Evolutionary conservation across 441 rosid genomes (phyloP).

Genomic region (Erodium texanum): DNA sequence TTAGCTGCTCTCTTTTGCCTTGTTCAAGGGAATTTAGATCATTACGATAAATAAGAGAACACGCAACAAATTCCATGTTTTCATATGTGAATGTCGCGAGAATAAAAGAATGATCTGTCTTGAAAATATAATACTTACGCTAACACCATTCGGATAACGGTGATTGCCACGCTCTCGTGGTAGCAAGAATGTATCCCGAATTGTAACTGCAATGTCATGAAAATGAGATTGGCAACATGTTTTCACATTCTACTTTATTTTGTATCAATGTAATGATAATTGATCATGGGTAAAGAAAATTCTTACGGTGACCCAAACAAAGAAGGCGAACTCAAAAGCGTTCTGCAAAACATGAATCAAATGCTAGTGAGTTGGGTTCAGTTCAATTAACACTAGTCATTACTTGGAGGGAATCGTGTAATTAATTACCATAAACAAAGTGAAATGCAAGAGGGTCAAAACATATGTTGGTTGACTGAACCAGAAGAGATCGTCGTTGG

Average conservation of each 20-base stretch:
- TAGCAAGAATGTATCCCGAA: slow-evolving; percentile 60
- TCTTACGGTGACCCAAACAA: slow-evolving; percentile 58
- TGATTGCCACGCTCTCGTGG: slow-evolving; percentile 33
- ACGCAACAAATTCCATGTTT: too few species aligned
- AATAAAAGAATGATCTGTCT: not conserved
- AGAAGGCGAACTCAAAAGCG: slow-evolving; percentile 57
- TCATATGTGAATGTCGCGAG: too few species aligned
- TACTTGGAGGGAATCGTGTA: not conserved
- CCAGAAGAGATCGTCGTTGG: slow-evolving; percentile 62
- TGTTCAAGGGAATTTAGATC: too few species aligned
- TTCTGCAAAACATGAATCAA: slow-evolving; percentile 30
- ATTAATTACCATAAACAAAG: slow-evolving; percentile 42
- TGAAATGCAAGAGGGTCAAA: slow-evolving; percentile 50
- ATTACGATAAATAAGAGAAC: too few species aligned
- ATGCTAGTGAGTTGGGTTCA: not conserved
- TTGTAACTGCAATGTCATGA: slow-evolving; percentile 26
- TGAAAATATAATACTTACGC: slow-evolving; percentile 36
- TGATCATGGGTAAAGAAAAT: not conserved
- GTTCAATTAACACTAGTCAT: not conserved
- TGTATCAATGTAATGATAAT: not conserved
- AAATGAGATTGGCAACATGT: not conserved
- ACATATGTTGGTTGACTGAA: slow-evolving; percentile 44
- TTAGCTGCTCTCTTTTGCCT: too few species aligned
- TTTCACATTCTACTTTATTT: too few species aligned
- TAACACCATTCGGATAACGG: slow-evolving; percentile 32